These are phyloP conservation scores for Neurospora discreta DNA, from an alignment of 495 filamentous ascomycete genomes.

Conservation along the genomic window DNA sequence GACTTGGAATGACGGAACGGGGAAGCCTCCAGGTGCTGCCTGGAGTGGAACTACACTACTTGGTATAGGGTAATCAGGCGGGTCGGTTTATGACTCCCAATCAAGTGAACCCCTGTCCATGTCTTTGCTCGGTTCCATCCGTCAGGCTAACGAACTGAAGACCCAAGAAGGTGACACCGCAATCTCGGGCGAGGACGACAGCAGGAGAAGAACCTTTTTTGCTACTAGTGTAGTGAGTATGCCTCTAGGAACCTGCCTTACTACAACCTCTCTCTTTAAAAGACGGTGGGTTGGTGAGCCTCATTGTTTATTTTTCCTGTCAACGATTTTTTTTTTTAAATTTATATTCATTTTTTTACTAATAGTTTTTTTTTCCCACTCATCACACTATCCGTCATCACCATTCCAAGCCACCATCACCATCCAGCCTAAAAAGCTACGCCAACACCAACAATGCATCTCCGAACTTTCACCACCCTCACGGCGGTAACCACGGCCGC, in stretches of 20 bases:
- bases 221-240: no score
- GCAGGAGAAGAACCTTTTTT: no score
- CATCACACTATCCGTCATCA: background rate
- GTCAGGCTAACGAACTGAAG: background rate
- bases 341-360: no score
- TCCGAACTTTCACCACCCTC: background rate
- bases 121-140: background rate
- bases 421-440: background rate
- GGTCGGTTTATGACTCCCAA: no score
- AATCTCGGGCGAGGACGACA: background rate
- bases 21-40: no score
- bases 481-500: background rate
- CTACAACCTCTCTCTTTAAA: no score
- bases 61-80: no score
- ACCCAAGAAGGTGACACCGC: background rate
- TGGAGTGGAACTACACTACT: no score
- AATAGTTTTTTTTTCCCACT: background rate
- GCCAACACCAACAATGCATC: background rate
- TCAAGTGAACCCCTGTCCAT: background rate
- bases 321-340: background rate
- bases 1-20: background rate
- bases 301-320: background rate
- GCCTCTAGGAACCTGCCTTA: no score
- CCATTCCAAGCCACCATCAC: background rate
- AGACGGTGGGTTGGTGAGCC: background rate